Evolutionary conservation across 108 stramenopile species (phyloP).

Genomic region (Skeletonema menzelii): DNA sequence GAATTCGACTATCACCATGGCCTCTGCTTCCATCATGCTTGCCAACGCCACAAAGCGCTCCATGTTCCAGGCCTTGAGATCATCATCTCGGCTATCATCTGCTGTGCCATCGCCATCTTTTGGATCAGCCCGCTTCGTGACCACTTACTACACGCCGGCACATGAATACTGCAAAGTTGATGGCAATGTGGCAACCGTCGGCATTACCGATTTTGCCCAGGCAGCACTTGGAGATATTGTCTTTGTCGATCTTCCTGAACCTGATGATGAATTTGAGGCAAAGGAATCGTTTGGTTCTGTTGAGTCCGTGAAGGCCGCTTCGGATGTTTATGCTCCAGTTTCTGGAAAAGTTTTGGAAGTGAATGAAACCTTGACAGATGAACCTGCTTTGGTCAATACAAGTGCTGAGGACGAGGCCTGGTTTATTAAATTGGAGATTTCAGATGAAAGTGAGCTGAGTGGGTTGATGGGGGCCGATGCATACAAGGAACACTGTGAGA

Average conservation of each 20-base stretch:
- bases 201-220: conserved; percentile 97
- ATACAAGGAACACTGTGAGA: conserved; percentile 54
- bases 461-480: conserved; percentile 70
- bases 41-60: conserved; percentile 32
- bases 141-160: conserved; percentile 39
- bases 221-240: conserved; percentile 97
- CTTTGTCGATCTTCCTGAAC: conserved; percentile 94
- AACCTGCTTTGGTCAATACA: conserved; percentile 88
- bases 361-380: conserved; percentile 74
- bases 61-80: conserved; percentile 20
- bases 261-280: conserved; percentile 89
- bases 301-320: conserved; percentile 99
- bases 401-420: conserved; percentile 84
- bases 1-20: conserved; percentile 7
- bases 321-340: conserved; percentile 94
- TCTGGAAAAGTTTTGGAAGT: conserved; percentile 82
- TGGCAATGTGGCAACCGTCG: conserved; percentile 89
- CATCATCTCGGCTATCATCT: conserved; percentile 13
- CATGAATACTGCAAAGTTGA: conserved; percentile 95
- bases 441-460: conserved; percentile 60
- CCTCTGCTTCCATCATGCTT: conserved; percentile 25
- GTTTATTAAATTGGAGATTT: conserved; percentile 92
- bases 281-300: conserved; percentile 94
- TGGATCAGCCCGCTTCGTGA: background rate
- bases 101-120: conserved; percentile 4